A percentile compares a stretch with the other conserved stretches of the same genome.
Conservation (phyloP, 2,329 filamentous ascomycete species). For the Diaporthe vexans region DNA sequence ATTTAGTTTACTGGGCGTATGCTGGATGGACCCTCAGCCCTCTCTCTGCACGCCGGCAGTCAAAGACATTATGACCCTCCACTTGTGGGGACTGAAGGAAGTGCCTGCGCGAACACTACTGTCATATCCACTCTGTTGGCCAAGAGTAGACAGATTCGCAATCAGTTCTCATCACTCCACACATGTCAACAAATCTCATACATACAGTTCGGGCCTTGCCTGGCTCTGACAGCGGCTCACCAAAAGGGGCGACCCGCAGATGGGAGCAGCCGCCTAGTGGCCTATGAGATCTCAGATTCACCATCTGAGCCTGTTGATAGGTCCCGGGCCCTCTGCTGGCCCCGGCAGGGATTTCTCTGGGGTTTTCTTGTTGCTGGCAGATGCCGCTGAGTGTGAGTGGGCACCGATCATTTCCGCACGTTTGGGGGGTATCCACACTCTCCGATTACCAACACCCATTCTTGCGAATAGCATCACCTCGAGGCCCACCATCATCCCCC, state of each 20-base stretch:
- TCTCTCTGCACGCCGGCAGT: neutral
- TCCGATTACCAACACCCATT: neutral
- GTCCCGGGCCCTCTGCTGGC: slow-evolving; percentile 7
- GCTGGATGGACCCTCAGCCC: neutral
- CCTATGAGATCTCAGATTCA: slow-evolving; percentile 38
- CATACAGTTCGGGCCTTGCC: slow-evolving; percentile 24
- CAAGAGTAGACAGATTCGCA: slow-evolving; percentile 15
- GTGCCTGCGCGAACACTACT: neutral
- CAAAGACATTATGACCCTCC: slow-evolving; percentile 1
- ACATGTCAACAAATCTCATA: slow-evolving; percentile 20
- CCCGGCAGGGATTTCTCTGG: slow-evolving; percentile 31
- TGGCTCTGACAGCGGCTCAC: slow-evolving; percentile 35
- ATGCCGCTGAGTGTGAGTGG: slow-evolving; percentile 31
- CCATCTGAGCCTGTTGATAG: slow-evolving; percentile 33
- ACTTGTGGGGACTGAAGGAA: slow-evolving; percentile 5
- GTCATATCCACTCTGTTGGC: slow-evolving; percentile 18
- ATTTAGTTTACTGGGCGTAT: neutral
- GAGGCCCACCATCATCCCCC: slow-evolving; percentile 18
- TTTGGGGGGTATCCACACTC: slow-evolving; percentile 17
- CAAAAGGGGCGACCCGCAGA: slow-evolving; percentile 38
- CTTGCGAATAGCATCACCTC: slow-evolving; percentile 20
- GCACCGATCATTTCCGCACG: slow-evolving; percentile 28
- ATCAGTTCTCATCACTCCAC: slow-evolving; percentile 18
- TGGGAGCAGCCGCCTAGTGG: slow-evolving; percentile 28
- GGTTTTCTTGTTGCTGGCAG: slow-evolving; percentile 5